Evolutionary conservation across 768 basidiomycete genomes (phyloP).

Genomic region (Trichaptum fuscoviolaceum): DNA sequence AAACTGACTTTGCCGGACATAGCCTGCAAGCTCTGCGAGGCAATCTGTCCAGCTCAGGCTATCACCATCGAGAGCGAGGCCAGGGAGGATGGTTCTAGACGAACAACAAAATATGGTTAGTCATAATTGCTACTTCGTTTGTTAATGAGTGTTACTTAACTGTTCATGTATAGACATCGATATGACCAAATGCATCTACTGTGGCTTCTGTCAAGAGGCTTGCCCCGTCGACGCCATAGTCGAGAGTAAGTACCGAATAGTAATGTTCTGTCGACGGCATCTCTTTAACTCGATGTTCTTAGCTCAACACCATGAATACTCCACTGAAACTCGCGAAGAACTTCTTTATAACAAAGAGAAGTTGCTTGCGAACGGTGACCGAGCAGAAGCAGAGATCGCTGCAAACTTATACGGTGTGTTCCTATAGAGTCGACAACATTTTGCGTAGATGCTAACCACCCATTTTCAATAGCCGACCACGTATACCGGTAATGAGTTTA

Average conservation of each 20-base stretch:
- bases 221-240: slow-evolving; percentile 99
- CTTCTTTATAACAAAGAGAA: slow-evolving; percentile 99
- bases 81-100: slow-evolving; percentile 88
- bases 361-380: slow-evolving; percentile 90
- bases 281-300: slow-evolving; percentile 7
- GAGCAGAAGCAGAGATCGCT: slow-evolving; percentile 96
- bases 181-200: slow-evolving; percentile 99
- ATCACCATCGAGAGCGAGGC: slow-evolving; percentile 99
- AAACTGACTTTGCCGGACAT: slow-evolving; percentile 11
- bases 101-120: slow-evolving; percentile 95
- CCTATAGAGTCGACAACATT: neutral
- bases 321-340: slow-evolving; percentile 97
- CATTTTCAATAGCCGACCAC: slow-evolving; percentile 5
- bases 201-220: slow-evolving; percentile 99
- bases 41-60: slow-evolving; percentile 98
- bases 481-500: slow-evolving; percentile 5
- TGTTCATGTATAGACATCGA: slow-evolving; percentile 70
- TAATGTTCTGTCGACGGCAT: neutral
- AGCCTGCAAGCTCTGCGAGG: slow-evolving; percentile 99
- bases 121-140: slow-evolving; percentile 10
- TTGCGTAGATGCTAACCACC: neutral
- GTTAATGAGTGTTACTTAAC: slow-evolving; percentile 11
- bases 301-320: slow-evolving; percentile 98
- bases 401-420: slow-evolving; percentile 78
- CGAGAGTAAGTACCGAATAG: slow-evolving; percentile 64